These are phyloP conservation scores for Ustilago sp. DNA, from an alignment of 1,284 basidiomycete genomes.

Conservation along the genomic window DNA sequence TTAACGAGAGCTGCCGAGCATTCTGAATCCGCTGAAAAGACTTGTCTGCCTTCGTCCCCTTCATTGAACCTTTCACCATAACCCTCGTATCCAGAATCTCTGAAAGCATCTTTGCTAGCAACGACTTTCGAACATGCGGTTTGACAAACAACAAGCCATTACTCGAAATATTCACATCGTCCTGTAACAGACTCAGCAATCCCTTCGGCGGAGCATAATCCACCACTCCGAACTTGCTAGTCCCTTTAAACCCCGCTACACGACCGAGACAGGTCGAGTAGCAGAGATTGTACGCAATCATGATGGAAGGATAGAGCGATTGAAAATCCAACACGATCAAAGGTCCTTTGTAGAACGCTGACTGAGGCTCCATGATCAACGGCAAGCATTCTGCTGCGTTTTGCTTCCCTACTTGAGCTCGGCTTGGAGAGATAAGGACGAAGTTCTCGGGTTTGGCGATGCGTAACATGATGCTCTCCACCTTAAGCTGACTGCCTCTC, in stretches of 20 bases:
- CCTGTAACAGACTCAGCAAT: conserved; percentile 65
- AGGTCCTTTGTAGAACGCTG: conserved; percentile 91
- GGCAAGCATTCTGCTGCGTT: conserved; percentile 96
- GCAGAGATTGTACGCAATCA: conserved; percentile 90
- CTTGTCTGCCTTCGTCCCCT: conserved; percentile 80
- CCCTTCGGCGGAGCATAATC: conserved; percentile 81
- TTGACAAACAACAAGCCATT: conserved; percentile 96
- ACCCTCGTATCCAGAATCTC: conserved; percentile 95
- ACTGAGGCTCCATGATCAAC: conserved; percentile 91
- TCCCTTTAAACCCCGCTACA: conserved; percentile 83
- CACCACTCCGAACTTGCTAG: conserved; percentile 84
- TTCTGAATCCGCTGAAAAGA: conserved; percentile 63
- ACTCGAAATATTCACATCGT: conserved; percentile 71
- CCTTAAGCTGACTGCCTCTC: conserved; percentile 96
- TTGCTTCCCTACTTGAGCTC: conserved; percentile 74
- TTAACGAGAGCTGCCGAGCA: conserved; percentile 64
- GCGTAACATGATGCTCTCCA: conserved; percentile 97
- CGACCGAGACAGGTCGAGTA: conserved; percentile 89
- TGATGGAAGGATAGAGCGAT: conserved; percentile 92
- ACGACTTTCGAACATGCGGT: conserved; percentile 81
- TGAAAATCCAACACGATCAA: conserved; percentile 94
- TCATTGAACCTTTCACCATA: conserved; percentile 97
- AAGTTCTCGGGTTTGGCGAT: conserved; percentile 93
- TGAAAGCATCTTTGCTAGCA: conserved; percentile 89
- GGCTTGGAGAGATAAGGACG: conserved; percentile 63